Percentiles rank a stretch among this genome's conserved stretches.
Evolutionary conservation across 2,329 filamentous ascomycete genomes (phyloP).

Genomic region (Aspergillus cejpii): DNA sequence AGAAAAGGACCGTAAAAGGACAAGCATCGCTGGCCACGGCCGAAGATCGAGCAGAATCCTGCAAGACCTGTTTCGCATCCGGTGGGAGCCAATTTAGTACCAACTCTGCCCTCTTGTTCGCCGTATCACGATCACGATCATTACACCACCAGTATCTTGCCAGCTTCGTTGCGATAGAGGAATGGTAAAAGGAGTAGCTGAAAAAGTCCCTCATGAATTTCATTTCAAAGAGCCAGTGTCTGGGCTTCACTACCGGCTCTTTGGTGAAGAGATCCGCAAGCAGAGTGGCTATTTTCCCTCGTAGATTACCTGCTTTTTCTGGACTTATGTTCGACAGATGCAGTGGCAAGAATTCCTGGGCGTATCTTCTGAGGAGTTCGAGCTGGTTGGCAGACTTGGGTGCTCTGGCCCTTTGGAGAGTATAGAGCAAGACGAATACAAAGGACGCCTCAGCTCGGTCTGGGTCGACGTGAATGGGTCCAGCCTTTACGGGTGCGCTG

Average conservation of each 20-base stretch:
- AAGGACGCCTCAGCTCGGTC: no score
- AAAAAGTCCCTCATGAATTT: not conserved
- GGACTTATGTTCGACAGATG: not conserved
- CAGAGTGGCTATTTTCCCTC: not conserved
- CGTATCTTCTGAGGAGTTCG: not conserved
- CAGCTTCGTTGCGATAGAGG: not conserved
- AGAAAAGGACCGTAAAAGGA: not conserved
- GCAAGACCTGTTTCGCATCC: not conserved
- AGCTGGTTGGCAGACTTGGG: not conserved
- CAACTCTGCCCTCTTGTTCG: conserved; percentile 1
- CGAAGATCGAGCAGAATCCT: not conserved
- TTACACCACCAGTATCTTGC: not conserved
- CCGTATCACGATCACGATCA: not conserved
- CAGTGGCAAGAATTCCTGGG: not conserved
- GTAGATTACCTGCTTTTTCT: not conserved
- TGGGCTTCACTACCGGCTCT: not conserved
- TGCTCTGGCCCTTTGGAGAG: not conserved
- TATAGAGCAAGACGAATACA: no score
- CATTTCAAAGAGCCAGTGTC: not conserved
- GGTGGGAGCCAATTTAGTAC: conserved; percentile 4
- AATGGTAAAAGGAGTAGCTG: not conserved
- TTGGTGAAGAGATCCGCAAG: not conserved
- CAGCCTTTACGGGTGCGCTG: not conserved
- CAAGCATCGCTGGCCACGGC: not conserved
- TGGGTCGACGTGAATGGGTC: not conserved